Conservation (phyloP, 495 filamentous ascomycete genomes). For the Thermochaetoides thermophila region DNA sequence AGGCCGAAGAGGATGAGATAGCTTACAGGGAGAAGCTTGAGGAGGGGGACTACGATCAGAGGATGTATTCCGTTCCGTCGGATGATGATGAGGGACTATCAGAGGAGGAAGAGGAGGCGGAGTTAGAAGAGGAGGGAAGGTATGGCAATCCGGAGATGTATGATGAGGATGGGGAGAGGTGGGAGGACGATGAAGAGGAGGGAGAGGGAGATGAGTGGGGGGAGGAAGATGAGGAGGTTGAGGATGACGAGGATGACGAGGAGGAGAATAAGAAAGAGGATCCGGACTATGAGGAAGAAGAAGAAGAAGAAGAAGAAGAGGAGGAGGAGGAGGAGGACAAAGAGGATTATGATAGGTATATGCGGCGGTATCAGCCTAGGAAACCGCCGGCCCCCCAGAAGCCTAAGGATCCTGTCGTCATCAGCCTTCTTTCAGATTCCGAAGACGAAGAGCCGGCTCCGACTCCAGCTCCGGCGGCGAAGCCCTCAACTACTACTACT, state of each 20-base stretch:
- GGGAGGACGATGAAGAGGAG: constrained; percentile 12
- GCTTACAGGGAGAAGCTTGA: constrained; percentile 15
- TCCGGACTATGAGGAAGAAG: constrained; percentile 18
- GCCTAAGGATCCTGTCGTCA: constrained; percentile 17
- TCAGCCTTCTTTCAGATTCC: constrained; percentile 23
- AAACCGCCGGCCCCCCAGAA: neutral
- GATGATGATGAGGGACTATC: constrained; percentile 22
- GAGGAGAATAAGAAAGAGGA: constrained; percentile 9
- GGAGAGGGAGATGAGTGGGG: constrained; percentile 10
- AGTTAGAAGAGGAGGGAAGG: constrained; percentile 20
- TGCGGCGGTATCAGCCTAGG: constrained; percentile 2
- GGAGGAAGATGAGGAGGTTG: constrained; percentile 15
- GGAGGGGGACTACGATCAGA: constrained; percentile 19
- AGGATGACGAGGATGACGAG: constrained; percentile 14
- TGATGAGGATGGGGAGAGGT: constrained; percentile 17
- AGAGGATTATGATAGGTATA: no score
- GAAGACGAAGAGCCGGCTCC: constrained; percentile 18
- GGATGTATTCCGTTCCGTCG: constrained; percentile 10
- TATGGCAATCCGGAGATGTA: constrained; percentile 27
- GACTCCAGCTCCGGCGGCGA: constrained; percentile 4
- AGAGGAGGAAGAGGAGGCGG: constrained; percentile 26
- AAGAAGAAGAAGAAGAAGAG: constrained; percentile 13
- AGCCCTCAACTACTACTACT: neutral
- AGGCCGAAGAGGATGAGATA: constrained; percentile 11
- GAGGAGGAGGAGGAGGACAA: neutral